phyloP scores from a whole-genome alignment of 306 rosid species.

The Cicer chorassanicum region DNA sequence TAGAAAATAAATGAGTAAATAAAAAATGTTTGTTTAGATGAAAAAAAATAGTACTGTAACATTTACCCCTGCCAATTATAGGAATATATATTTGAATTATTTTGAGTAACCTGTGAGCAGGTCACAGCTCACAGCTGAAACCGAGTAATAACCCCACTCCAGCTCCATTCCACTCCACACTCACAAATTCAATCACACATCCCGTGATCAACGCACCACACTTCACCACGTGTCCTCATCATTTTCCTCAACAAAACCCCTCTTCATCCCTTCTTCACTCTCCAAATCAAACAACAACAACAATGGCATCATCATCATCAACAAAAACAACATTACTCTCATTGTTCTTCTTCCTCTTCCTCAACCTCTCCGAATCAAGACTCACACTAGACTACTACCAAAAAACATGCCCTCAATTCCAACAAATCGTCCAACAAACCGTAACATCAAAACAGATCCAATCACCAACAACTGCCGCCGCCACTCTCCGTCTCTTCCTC shows the following conservation, averaged over 20 bases:
- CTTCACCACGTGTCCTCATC: neutral
- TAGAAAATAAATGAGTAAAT: too few species aligned
- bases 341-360: neutral
- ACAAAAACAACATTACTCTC: neutral
- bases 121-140: too few species aligned
- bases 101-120: too few species aligned
- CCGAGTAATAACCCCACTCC: neutral
- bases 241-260: conserved; percentile 2
- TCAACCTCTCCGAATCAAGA: conserved; percentile 22
- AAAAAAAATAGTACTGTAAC: too few species aligned
- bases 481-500: conserved; percentile 69
- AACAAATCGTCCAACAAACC: conserved; percentile 48
- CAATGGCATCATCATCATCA: conserved; percentile 4
- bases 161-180: conserved; percentile 17
- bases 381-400: conserved; percentile 61
- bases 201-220: conserved; percentile 29
- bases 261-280: neutral
- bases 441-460: conserved; percentile 52
- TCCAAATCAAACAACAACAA: neutral
- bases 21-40: too few species aligned
- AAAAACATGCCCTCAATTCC: conserved; percentile 59
- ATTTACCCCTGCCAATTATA: too few species aligned
- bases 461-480: conserved; percentile 61
- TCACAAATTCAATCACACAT: neutral
- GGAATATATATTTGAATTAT: too few species aligned